Percentiles rank a stretch among this genome's conserved stretches.
Evolutionary conservation across 345 rosid species (phyloP).

Genomic region (Balakata baccata): DNA sequence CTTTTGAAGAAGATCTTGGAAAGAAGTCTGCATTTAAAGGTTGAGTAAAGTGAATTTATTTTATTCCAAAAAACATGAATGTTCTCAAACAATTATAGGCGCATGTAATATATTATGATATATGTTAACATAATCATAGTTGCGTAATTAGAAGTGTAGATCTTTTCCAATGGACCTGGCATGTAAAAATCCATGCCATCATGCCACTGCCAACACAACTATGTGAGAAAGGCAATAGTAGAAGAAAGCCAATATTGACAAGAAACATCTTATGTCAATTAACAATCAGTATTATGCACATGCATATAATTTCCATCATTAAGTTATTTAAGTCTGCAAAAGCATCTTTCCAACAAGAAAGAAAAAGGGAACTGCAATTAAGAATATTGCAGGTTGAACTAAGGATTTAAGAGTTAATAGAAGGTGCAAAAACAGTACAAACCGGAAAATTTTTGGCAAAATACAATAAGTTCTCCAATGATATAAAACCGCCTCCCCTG

Average conservation of each 20-base stretch:
- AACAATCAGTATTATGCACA: neutral
- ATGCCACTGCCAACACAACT: neutral
- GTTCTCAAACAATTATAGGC: neutral
- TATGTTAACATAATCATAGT: neutral
- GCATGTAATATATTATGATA: too few relatives aligned
- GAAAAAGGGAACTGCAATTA: neutral
- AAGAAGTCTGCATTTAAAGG: slow-evolving; percentile 67
- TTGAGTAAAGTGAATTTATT: too few relatives aligned
- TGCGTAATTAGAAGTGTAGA: neutral
- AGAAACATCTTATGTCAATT: neutral
- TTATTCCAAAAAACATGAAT: neutral
- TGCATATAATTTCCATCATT: neutral
- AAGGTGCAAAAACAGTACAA: slow-evolving; percentile 18
- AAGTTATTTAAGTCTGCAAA: neutral
- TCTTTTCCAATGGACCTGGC: too few relatives aligned
- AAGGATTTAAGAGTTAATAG: neutral
- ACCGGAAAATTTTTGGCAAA: slow-evolving; percentile 88
- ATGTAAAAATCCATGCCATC: neutral
- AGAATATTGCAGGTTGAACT: neutral
- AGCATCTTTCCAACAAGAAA: neutral
- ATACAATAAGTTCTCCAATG: slow-evolving; percentile 91
- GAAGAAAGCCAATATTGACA: neutral
- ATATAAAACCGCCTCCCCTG: slow-evolving; percentile 99
- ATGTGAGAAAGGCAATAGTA: neutral
- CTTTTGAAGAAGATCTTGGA: slow-evolving; percentile 86